A percentile compares a stretch with the other conserved stretches of the same genome.
phyloP scores from a whole-genome alignment of 1,284 basidiomycete genomes.

The Fomitopsis schrenkii region DNA sequence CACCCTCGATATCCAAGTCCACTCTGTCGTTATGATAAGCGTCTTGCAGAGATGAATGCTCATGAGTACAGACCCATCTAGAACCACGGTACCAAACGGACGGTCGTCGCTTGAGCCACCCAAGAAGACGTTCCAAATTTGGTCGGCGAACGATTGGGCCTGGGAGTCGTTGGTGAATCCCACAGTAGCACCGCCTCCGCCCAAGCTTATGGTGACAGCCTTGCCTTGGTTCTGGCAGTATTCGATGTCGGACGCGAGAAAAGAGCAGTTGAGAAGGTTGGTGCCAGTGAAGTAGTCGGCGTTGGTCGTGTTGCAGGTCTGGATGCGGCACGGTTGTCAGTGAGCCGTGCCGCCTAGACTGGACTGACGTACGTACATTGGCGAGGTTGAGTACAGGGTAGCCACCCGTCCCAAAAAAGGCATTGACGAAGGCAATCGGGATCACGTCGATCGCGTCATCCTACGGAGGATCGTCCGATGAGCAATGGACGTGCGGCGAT shows the following conservation, averaged over 20 bases:
- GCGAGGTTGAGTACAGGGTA: slow-evolving; percentile 58
- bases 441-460: slow-evolving; percentile 61
- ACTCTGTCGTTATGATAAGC: slow-evolving; percentile 34
- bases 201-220: slow-evolving; percentile 42
- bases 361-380: slow-evolving; percentile 36
- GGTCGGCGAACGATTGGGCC: slow-evolving; percentile 49
- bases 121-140: slow-evolving; percentile 62
- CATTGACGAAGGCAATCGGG: slow-evolving; percentile 57
- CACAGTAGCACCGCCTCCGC: slow-evolving; percentile 33
- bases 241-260: slow-evolving; percentile 50
- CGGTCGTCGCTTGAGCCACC: slow-evolving; percentile 53
- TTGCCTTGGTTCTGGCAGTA: slow-evolving; percentile 62
- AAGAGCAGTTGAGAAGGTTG: slow-evolving; percentile 48
- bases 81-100: slow-evolving; percentile 58
- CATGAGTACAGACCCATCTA: slow-evolving; percentile 50
- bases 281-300: slow-evolving; percentile 57
- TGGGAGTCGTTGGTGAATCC: slow-evolving; percentile 54
- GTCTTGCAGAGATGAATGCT: neutral
- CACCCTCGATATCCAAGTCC: slow-evolving; percentile 65
- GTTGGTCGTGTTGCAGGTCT: slow-evolving; percentile 55
- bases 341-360: neutral
- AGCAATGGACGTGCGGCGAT: neutral
- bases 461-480: slow-evolving; percentile 23
- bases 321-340: neutral
- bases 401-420: slow-evolving; percentile 55